These are phyloP conservation scores for Eleusine indica DNA, from an alignment of 176 grass and related monocot species.

Conservation along the genomic window DNA sequence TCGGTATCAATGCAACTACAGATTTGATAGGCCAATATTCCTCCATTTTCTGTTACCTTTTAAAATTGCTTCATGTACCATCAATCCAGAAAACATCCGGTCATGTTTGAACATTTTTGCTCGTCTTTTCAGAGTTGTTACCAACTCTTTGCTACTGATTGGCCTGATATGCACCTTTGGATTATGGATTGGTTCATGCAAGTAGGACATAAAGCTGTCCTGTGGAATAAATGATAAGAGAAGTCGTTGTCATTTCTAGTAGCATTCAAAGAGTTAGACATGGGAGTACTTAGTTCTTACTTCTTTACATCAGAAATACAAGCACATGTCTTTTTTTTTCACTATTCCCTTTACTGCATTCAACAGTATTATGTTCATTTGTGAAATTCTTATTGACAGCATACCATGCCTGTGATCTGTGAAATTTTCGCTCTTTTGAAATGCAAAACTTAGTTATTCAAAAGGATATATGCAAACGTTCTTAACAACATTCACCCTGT, in stretches of 20 bases:
- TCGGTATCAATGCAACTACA: background rate
- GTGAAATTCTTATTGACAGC: no score
- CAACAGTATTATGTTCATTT: background rate
- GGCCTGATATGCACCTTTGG: background rate
- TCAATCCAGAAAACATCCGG: no score
- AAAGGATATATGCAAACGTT: background rate
- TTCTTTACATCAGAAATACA: no score
- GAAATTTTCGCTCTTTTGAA: constrained; percentile 13
- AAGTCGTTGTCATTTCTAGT: background rate
- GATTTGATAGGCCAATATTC: background rate
- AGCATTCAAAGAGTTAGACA: no score
- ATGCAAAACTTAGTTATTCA: constrained; percentile 1
- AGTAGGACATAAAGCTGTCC: background rate
- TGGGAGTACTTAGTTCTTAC: no score
- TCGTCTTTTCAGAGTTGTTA: background rate
- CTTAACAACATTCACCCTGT: background rate
- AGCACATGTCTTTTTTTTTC: background rate
- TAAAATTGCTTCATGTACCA: no score
- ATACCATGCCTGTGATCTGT: background rate
- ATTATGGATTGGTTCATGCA: background rate
- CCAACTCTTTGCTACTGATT: background rate
- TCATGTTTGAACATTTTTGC: background rate
- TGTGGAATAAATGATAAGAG: background rate
- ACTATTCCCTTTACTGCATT: background rate
- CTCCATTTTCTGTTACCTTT: background rate